Base-by-base conservation (phyloP, 2,329 filamentous ascomycete genomes). In the Juglanconis juglandina region DNA sequence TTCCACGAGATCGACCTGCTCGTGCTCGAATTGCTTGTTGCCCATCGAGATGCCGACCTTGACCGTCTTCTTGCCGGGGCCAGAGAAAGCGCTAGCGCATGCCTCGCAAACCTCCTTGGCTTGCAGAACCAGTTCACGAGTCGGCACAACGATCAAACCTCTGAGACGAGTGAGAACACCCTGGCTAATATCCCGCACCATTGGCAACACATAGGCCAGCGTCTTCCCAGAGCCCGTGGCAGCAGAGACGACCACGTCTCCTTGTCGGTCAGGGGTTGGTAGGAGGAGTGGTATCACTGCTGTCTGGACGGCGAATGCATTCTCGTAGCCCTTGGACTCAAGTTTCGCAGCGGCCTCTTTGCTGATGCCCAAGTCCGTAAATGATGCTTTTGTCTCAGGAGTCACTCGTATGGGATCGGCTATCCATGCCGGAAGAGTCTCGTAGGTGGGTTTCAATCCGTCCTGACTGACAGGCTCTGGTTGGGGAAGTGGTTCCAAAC, bases 221-320 rank as follows among this genome's bases (percentile, higher is more conserved):
- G 95, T 99, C 72, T 99, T 99, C 59, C 95, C 95, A 0, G 95
- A 98, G 8, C 95, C 95, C 0, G 95, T 99, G 1, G 94, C 90
- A 0, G 96, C 95, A 7, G 92, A 95, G 3, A 99, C 88, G 49
- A 96, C 88, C 4, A 99, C 75, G 72, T 99, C 95, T 5, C 91
- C 90, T 1, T 83, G 76, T 41, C 86, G 81, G 41, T 83, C 79
- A 47, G 83, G 81, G 0, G 82, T 84, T 30, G 85, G 87, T 4
- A 96, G 79, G 5, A 99, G 81, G 46, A 96, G 79, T 1, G 94
- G 93, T 33, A 99, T 81, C 0, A 95, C 82, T 1, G 87, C 87
- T 5, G 90, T 86, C 73, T 96, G 92, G 1, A 96, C 86, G 0
- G 91, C 89, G 69, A 95, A 88, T 0, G 92, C 90, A 53, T 87